Percentiles rank a stretch among this genome's conserved stretches.
Conservation (phyloP, 176 grass and related monocot species). For the Oryza meyeriana region DNA sequence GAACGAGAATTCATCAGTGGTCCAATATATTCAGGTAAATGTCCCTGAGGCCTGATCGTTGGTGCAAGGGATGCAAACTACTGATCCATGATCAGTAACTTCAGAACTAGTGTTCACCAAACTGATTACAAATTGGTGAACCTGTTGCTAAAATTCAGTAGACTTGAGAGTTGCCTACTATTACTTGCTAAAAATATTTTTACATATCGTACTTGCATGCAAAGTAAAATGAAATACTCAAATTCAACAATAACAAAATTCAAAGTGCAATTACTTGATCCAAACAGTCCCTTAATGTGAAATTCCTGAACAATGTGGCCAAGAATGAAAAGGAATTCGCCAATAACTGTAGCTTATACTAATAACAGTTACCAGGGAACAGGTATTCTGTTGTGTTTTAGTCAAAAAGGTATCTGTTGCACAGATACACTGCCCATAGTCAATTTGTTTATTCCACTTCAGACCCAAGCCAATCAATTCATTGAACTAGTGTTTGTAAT, state of each 20-base stretch:
- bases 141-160: background rate
- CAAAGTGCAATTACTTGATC: background rate
- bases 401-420: background rate
- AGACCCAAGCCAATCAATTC: background rate
- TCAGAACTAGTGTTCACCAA: conserved; percentile 10
- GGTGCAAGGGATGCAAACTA: background rate
- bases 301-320: background rate
- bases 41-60: background rate
- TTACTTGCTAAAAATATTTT: background rate
- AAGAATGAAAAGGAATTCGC: background rate
- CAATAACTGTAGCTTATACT: background rate
- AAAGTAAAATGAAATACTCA: background rate
- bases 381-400: too few relatives aligned
- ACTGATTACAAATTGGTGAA: background rate
- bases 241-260: background rate
- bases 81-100: background rate
- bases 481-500: background rate
- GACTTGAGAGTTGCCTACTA: background rate
- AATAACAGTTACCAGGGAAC: too few relatives aligned
- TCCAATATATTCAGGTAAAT: conserved; percentile 92
- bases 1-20: conserved; percentile 81
- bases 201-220: conserved; percentile 17
- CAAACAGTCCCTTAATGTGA: background rate
- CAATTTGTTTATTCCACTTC: background rate
- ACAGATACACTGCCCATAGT: background rate